Evolutionary conservation across 495 filamentous ascomycete species (phyloP).

Genomic region (Trypethelium eluteriae): DNA sequence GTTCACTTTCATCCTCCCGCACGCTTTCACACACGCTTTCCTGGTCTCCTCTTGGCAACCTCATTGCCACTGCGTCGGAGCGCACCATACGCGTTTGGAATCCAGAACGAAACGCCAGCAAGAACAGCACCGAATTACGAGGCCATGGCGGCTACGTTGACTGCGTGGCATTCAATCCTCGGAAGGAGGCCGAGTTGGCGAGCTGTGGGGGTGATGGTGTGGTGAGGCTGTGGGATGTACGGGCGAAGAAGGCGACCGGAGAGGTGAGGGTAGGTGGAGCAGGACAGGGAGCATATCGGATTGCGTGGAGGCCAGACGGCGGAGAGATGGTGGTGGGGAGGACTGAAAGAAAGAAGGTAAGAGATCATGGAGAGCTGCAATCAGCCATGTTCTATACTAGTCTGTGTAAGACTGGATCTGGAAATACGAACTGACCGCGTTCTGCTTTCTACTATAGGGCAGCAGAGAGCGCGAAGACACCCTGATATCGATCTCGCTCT

Average conservation of each 20-base stretch:
- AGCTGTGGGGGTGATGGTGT: conserved; percentile 79
- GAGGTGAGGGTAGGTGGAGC: conserved; percentile 74
- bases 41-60: conserved; percentile 81
- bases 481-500: conserved; percentile 50
- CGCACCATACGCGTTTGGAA: conserved; percentile 46
- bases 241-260: conserved; percentile 69
- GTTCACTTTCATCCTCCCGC: background rate
- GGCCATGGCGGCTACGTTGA: conserved; percentile 73
- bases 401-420: no score
- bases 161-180: conserved; percentile 82
- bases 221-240: conserved; percentile 88
- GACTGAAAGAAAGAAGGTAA: conserved; percentile 49
- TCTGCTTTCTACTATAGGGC: background rate
- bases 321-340: conserved; percentile 72
- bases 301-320: conserved; percentile 87
- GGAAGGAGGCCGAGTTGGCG: conserved; percentile 78
- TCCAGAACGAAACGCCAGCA: conserved; percentile 22
- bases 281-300: conserved; percentile 51
- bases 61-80: conserved; percentile 83
- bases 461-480: conserved; percentile 53
- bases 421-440: no score
- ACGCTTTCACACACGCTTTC: conserved; percentile 40
- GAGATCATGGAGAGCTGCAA: background rate
- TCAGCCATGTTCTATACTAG: no score
- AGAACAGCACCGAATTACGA: conserved; percentile 44